A percentile compares a stretch with the other conserved stretches of the same genome.
These are phyloP conservation scores for Coniophora puteana DNA, from an alignment of 1,284 basidiomycete genomes.

Conservation along the genomic window DNA sequence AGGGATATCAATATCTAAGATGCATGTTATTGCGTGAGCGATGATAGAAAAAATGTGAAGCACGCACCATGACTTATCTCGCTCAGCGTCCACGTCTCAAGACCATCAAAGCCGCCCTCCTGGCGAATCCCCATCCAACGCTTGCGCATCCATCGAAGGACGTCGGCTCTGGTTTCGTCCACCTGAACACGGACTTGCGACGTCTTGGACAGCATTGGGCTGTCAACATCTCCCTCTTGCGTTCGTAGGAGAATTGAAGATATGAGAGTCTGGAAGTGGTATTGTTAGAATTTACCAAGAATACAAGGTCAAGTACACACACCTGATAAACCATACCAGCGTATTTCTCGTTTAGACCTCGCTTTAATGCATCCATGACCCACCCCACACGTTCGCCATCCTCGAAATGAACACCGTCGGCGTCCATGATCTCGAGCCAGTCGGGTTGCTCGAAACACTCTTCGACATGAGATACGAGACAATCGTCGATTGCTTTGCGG, in stretches of 20 bases:
- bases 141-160: slow-evolving; percentile 62
- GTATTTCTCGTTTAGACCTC: slow-evolving; percentile 56
- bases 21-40: background rate
- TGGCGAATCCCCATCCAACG: slow-evolving; percentile 77
- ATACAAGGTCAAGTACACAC: slow-evolving; percentile 13
- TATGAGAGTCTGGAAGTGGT: slow-evolving; percentile 57
- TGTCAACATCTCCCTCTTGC: slow-evolving; percentile 53
- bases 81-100: slow-evolving; percentile 85
- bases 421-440: slow-evolving; percentile 69
- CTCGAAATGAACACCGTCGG: slow-evolving; percentile 67
- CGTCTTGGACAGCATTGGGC: slow-evolving; percentile 60
- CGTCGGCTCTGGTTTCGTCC: slow-evolving; percentile 66
- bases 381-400: slow-evolving; percentile 70
- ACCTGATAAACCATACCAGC: slow-evolving; percentile 76
- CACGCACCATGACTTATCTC: slow-evolving; percentile 81
- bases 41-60: slow-evolving; percentile 3
- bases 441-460: slow-evolving; percentile 65
- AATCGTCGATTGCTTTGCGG: slow-evolving; percentile 56
- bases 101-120: slow-evolving; percentile 73
- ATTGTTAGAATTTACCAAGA: background rate
- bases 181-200: slow-evolving; percentile 66
- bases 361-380: slow-evolving; percentile 61
- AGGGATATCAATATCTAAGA: slow-evolving; percentile 73
- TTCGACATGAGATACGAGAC: slow-evolving; percentile 56
- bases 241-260: slow-evolving; percentile 70